Evolutionary conservation across 805 yeast species (phyloP), one percentile per base, ranked within the genome.

Genomic region (Peterozyma xylosa): DNA sequence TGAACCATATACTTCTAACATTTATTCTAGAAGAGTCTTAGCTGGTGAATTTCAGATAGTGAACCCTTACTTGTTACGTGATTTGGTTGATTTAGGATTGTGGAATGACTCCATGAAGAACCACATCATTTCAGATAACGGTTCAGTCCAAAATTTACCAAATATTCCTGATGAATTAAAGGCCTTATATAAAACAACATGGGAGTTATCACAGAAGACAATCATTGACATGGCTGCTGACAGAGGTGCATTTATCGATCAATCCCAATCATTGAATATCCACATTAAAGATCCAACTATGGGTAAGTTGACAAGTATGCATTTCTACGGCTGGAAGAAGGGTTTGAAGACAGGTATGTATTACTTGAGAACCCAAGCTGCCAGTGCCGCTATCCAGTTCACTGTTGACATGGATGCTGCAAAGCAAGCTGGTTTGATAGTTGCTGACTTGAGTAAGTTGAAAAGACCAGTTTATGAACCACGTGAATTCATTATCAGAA

Each of bases 291-390:
- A 81, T 48, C 97, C 97, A 48, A 89, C 98, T 2, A 86, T 88
- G 91, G 95, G 96, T 56, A 93, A 93, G 65, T 75, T 93, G 60
- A 93, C 98, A 5, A 80, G 93, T 51, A 93, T 93, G 97, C 99
- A 93, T 65, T 93, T 93, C 73, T 91, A 93, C 61, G 98, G 96
- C 39, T 93, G 99, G 99, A 86, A 86, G 72, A 88, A 86, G 71
- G 99, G 99, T 48, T 76, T 93, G 62, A 93, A 93, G 76, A 93
- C 99, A 5, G 99, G 99, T 58, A 91, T 93, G 95, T 93, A 93
- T 73, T 93, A 93, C 67, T 72, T 93, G 64, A 82, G 98, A 67
- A 91, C 98, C 10, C 95, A 87, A 73, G 96, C 98, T 48, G 99
- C 99, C 16, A 78, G 96, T 37, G 86, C 96, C 42, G 97, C 99